These are phyloP conservation scores for Cunninghamia lanceolata DNA, from an alignment of 75 land plant genomes.

Conservation along the genomic window DNA sequence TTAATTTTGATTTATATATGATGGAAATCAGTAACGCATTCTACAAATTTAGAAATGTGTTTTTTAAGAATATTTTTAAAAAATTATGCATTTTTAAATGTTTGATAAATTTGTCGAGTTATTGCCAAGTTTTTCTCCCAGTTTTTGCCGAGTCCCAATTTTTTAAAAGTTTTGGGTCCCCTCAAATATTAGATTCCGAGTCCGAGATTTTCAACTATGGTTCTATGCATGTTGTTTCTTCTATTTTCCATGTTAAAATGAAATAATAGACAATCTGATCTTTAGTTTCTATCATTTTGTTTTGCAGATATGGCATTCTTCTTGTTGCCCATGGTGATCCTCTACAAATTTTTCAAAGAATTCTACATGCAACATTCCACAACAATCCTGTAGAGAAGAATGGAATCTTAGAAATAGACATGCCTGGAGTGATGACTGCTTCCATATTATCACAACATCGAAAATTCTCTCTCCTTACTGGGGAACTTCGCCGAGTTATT, in stretches of 20 bases:
- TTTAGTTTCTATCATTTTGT: not conserved
- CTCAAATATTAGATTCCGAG: no score
- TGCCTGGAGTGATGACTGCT: slow-evolving; percentile 30
- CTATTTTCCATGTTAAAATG: not conserved
- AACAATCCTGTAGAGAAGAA: slow-evolving; percentile 3
- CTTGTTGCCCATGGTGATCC: slow-evolving; percentile 95
- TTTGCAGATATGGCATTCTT: slow-evolving; percentile 61
- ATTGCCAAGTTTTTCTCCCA: no score
- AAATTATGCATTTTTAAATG: no score
- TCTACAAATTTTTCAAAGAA: slow-evolving; percentile 80
- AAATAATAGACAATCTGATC: not conserved
- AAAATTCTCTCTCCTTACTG: slow-evolving; percentile 66
- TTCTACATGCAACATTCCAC: slow-evolving; percentile 41
- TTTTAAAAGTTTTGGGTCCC: no score
- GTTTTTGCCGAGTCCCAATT: no score
- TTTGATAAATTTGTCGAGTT: no score
- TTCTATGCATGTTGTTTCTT: not conserved
- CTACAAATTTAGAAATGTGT: no score
- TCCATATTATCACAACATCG: slow-evolving; percentile 69
- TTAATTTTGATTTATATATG: no score
- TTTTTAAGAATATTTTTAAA: no score
- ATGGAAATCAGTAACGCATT: no score
- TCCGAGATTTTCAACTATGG: no score
- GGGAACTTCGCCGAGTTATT: slow-evolving; percentile 64
- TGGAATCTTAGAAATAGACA: slow-evolving; percentile 30